These are phyloP conservation scores for Penicillium sp. DNA, from an alignment of 2,329 filamentous ascomycete genomes.

Conservation along the genomic window DNA sequence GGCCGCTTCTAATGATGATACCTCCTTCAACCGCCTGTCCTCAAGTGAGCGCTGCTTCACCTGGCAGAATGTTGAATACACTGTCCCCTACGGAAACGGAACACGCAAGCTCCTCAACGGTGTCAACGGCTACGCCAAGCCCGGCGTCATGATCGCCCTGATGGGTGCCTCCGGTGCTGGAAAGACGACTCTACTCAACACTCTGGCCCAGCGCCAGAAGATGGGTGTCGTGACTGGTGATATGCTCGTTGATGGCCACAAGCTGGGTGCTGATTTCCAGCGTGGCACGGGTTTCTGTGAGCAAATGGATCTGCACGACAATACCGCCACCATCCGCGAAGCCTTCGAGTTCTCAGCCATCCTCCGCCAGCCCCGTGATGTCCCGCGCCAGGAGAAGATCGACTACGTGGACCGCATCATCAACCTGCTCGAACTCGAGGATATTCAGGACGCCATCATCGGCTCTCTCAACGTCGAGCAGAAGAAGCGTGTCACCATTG, in stretches of 20 bases:
- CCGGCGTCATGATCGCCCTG: conserved; percentile 74
- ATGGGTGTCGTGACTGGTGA: conserved; percentile 64
- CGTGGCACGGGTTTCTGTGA: conserved; percentile 69
- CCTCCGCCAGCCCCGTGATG: conserved; percentile 57
- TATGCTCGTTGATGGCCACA: conserved; percentile 68
- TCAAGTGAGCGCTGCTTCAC: conserved; percentile 66
- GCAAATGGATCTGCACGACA: conserved; percentile 70
- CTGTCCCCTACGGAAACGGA: conserved; percentile 65
- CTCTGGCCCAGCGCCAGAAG: conserved; percentile 68
- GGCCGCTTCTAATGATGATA: conserved; percentile 30
- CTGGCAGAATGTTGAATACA: conserved; percentile 69
- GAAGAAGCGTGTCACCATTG: conserved; percentile 70
- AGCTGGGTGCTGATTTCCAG: conserved; percentile 63
- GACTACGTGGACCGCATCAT: conserved; percentile 67
- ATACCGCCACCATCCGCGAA: conserved; percentile 65
- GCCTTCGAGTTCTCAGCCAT: conserved; percentile 68
- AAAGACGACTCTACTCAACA: conserved; percentile 80
- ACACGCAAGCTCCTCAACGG: conserved; percentile 64
- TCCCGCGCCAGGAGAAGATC: conserved; percentile 60
- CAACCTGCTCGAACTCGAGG: conserved; percentile 61
- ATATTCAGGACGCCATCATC: conserved; percentile 67
- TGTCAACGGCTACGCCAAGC: conserved; percentile 75
- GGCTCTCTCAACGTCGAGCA: conserved; percentile 65
- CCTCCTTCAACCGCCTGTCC: conserved; percentile 44
- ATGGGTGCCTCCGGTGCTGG: conserved; percentile 81